phyloP scores from a whole-genome alignment of 352 stramenopile genomes.

The Globisporangium paddicum region DNA sequence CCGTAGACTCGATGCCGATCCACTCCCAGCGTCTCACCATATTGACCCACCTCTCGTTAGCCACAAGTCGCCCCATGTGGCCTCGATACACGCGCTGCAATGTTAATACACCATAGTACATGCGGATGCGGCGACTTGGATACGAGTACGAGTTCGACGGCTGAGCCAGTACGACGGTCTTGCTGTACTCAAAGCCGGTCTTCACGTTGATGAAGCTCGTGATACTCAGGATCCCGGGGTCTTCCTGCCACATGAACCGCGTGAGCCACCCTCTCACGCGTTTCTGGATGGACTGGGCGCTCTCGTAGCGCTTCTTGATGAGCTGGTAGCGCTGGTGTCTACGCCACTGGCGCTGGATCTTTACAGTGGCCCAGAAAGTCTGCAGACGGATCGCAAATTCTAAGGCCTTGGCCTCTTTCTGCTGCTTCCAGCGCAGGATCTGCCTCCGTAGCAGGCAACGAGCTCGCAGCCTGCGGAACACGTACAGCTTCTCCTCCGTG shows the following conservation, averaged over 20 bases:
- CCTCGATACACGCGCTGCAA: constrained; percentile 59
- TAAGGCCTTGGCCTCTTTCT: constrained; percentile 23
- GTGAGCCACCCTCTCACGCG: constrained; percentile 60
- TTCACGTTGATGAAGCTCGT: constrained; percentile 30
- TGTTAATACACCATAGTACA: constrained; percentile 19
- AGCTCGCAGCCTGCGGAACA: constrained; percentile 46
- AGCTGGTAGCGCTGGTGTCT: constrained; percentile 32
- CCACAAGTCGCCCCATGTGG: constrained; percentile 39
- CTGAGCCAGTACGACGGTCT: constrained; percentile 32
- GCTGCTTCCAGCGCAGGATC: constrained; percentile 35
- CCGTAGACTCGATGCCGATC: constrained; percentile 38
- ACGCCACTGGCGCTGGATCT: constrained; percentile 63
- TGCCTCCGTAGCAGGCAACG: constrained; percentile 39
- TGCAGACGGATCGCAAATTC: constrained; percentile 35
- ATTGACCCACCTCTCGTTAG: constrained; percentile 56
- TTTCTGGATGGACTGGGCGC: constrained; percentile 46
- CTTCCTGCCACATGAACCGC: constrained; percentile 54
- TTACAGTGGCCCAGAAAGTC: constrained; percentile 37
- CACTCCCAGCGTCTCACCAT: constrained; percentile 78
- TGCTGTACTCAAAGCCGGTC: constrained; percentile 49
- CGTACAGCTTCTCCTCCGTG: constrained; percentile 37
- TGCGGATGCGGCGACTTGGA: constrained; percentile 40
- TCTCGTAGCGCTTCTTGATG: constrained; percentile 47
- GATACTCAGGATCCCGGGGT: constrained; percentile 42
- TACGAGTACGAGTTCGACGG: constrained; percentile 48